Percentiles rank a stretch among this genome's conserved stretches.
phyloP scores from a whole-genome alignment of 768 basidiomycete species.

The Panus rudis region DNA sequence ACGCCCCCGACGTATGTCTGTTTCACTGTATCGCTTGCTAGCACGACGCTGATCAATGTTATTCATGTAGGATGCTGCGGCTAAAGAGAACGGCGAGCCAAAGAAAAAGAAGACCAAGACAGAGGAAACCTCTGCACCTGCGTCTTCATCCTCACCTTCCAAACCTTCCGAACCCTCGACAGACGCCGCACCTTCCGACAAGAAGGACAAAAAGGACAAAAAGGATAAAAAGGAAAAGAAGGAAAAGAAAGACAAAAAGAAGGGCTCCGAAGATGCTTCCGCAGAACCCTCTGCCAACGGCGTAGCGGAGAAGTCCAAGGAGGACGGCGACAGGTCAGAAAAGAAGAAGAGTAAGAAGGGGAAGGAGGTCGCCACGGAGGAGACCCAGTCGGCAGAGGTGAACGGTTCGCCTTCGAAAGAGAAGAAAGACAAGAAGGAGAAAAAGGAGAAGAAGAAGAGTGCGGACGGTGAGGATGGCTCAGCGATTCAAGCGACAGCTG shows the following conservation, averaged over 20 bases:
- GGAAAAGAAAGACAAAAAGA: conserved; percentile 14
- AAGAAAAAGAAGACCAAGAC: conserved; percentile 7
- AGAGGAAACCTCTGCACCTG: conserved; percentile 5
- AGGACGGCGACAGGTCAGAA: conserved; percentile 7
- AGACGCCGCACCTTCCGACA: conserved; percentile 6
- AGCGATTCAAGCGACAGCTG: conserved; percentile 1
- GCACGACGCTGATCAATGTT: neutral
- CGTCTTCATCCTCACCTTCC: neutral
- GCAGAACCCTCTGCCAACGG: neutral
- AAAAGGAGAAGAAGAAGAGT: conserved; percentile 18
- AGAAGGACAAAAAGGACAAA: conserved; percentile 8
- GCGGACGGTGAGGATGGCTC: neutral
- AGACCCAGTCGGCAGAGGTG: conserved; percentile 2
- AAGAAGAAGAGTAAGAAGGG: conserved; percentile 14
- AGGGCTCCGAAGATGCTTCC: conserved; percentile 1
- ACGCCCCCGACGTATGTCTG: neutral
- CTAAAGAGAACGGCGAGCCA: conserved; percentile 1
- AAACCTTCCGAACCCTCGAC: neutral
- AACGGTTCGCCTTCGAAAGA: conserved; percentile 6
- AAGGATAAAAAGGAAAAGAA: conserved; percentile 22
- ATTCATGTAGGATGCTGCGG: neutral
- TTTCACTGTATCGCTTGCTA: neutral
- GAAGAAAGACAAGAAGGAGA: conserved; percentile 11
- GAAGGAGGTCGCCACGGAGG: conserved; percentile 7
- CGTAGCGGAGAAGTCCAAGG: conserved; percentile 18